A percentile compares a stretch with the other conserved stretches of the same genome.
phyloP scores from a whole-genome alignment of 2,329 filamentous ascomycete genomes.

The Aspergillus sp. region DNA sequence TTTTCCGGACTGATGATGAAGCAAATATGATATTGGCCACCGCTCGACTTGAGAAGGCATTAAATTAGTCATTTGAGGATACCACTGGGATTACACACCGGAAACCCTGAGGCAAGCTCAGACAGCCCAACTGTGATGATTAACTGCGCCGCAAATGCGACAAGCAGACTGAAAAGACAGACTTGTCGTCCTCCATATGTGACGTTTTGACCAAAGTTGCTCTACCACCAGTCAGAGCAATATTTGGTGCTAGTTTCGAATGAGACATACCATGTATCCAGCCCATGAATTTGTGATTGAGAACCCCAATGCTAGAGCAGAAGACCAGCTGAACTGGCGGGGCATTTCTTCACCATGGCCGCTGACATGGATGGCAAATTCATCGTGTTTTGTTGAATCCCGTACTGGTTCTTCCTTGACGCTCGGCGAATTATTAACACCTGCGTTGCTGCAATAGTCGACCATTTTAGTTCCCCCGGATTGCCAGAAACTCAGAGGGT shows the following conservation, averaged over 20 bases:
- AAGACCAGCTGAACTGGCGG: no score
- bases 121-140: constrained; percentile 18
- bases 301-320: no score
- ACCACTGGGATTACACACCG: constrained; percentile 2
- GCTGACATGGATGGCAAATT: no score
- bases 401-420: no score
- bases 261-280: background rate
- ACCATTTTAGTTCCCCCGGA: no score
- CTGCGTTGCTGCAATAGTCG: no score
- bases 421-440: no score
- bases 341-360: no score
- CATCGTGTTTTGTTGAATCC: no score
- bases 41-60: background rate
- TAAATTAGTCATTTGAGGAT: background rate
- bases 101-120: constrained; percentile 21
- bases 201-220: constrained; percentile 6
- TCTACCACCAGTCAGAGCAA: background rate
- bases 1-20: constrained; percentile 12
- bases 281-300: background rate
- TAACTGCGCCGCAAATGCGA: constrained; percentile 14
- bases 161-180: constrained; percentile 14
- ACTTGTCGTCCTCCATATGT: constrained; percentile 13
- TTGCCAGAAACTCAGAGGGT: no score
- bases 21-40: constrained; percentile 19
- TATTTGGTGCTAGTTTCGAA: no score